Percentiles rank a stretch among this genome's conserved stretches.
phyloP scores from a whole-genome alignment of 805 yeast genomes.

The Komagataella populi region DNA sequence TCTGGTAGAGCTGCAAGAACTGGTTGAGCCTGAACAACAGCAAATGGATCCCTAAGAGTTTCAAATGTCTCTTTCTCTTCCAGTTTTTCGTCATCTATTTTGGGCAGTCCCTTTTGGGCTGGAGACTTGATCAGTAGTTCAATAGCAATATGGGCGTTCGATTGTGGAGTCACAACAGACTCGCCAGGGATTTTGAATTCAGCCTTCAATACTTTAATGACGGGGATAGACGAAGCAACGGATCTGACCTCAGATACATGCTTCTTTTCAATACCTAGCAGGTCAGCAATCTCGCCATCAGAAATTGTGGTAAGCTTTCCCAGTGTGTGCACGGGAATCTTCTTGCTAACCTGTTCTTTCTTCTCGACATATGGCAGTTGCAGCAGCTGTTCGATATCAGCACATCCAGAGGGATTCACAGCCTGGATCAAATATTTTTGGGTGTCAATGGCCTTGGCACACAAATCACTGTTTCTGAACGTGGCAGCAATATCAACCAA shows the following conservation, averaged over 20 bases:
- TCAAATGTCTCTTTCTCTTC: conserved; percentile 53
- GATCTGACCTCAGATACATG: conserved; percentile 23
- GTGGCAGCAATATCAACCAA: conserved; percentile 70
- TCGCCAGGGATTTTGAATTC: conserved; percentile 86
- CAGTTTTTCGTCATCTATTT: conserved; percentile 19
- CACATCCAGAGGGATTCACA: conserved; percentile 30
- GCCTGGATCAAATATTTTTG: conserved; percentile 70
- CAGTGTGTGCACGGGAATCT: conserved; percentile 38
- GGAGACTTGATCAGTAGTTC: conserved; percentile 71
- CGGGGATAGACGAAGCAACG: conserved; percentile 56
- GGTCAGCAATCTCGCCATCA: conserved; percentile 39
- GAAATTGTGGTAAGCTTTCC: conserved; percentile 56
- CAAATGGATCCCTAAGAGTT: conserved; percentile 57
- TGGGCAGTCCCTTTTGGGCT: conserved; percentile 35
- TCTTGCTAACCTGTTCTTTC: conserved; percentile 33
- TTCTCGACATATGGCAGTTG: conserved; percentile 70
- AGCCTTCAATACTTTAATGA: conserved; percentile 51
- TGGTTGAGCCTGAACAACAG: conserved; percentile 58
- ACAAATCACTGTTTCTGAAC: conserved; percentile 61
- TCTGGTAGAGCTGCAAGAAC: conserved; percentile 38
- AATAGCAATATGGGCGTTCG: conserved; percentile 62
- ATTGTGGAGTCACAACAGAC: conserved; percentile 48
- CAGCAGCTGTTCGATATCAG: conserved; percentile 45
- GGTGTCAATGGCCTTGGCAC: conserved; percentile 47
- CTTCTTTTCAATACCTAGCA: conserved; percentile 33